Conservation (phyloP, 2,329 filamentous ascomycete species). For the Graphiopsis chlorocephala region DNA sequence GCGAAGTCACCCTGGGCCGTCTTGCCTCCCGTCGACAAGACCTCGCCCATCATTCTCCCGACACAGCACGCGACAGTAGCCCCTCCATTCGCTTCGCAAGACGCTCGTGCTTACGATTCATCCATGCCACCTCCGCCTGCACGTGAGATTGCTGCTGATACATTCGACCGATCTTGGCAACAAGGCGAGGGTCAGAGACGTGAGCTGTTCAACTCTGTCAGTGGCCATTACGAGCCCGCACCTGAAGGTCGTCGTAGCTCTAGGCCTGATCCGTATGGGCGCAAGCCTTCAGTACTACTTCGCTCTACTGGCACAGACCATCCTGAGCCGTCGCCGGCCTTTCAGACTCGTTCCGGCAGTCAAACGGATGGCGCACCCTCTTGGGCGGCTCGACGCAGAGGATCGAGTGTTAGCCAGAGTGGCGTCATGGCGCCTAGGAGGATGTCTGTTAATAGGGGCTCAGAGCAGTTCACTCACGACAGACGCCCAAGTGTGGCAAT, state of each 20-base stretch:
- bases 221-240: constrained; percentile 87
- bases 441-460: constrained; percentile 54
- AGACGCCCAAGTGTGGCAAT: constrained; percentile 24
- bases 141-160: constrained; percentile 89
- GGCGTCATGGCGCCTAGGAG: constrained; percentile 67
- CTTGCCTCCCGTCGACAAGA: constrained; percentile 79
- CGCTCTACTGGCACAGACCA: constrained; percentile 63
- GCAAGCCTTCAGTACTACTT: constrained; percentile 77
- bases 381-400: constrained; percentile 68
- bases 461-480: constrained; percentile 41
- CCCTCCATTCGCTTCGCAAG: constrained; percentile 48
- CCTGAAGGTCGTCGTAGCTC: constrained; percentile 69
- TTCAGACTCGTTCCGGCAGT: constrained; percentile 70
- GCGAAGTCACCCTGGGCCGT: constrained; percentile 90
- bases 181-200: constrained; percentile 64
- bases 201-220: constrained; percentile 93
- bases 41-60: constrained; percentile 65
- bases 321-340: constrained; percentile 80
- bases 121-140: constrained; percentile 54
- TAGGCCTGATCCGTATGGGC: constrained; percentile 62
- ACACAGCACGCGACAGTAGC: constrained; percentile 40
- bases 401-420: constrained; percentile 86
- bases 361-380: constrained; percentile 60
- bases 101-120: constrained; percentile 56
- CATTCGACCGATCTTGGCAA: constrained; percentile 84